These are phyloP conservation scores for Aspergillus niger DNA, from an alignment of 2,329 filamentous ascomycete genomes.

Conservation along the genomic window DNA sequence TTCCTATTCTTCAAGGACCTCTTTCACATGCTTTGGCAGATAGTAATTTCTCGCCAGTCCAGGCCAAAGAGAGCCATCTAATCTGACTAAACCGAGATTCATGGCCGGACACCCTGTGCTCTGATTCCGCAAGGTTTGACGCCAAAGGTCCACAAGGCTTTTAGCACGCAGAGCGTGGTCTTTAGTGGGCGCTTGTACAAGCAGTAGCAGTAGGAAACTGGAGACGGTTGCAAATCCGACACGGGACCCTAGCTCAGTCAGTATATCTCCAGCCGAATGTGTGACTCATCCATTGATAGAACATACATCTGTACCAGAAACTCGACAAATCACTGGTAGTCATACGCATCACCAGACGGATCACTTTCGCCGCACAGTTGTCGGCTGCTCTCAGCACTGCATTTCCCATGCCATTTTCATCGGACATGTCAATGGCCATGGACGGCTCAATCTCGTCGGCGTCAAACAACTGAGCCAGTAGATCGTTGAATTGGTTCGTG, in stretches of 20 bases:
- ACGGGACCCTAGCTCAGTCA: constrained; percentile 31
- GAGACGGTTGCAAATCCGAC: constrained; percentile 39
- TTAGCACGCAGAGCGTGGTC: constrained; percentile 31
- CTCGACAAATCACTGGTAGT: constrained; percentile 31
- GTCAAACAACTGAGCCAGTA: constrained; percentile 28
- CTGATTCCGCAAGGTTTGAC: constrained; percentile 32
- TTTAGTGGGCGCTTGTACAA: constrained; percentile 34
- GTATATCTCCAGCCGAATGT: not conserved
- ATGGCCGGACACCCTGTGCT: constrained; percentile 33
- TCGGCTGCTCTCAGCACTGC: constrained; percentile 33
- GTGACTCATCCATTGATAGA: not conserved
- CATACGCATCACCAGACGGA: constrained; percentile 31
- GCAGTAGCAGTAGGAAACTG: constrained; percentile 35
- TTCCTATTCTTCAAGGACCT: constrained; percentile 11
- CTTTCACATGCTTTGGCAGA: constrained; percentile 29
- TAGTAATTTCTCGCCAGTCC: constrained; percentile 29
- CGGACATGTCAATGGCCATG: constrained; percentile 27
- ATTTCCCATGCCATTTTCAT: constrained; percentile 29
- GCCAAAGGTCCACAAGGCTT: constrained; percentile 33
- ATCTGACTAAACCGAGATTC: constrained; percentile 32
- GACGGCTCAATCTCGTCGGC: constrained; percentile 24
- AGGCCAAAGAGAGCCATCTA: constrained; percentile 35
- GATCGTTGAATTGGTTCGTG: constrained; percentile 22
- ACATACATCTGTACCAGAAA: constrained; percentile 40
- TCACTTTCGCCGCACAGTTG: constrained; percentile 34